A percentile compares a stretch with the other conserved stretches of the same genome.
Evolutionary conservation across 202 grass and related monocot species (phyloP).

Genomic region (Zoysia matrella): DNA sequence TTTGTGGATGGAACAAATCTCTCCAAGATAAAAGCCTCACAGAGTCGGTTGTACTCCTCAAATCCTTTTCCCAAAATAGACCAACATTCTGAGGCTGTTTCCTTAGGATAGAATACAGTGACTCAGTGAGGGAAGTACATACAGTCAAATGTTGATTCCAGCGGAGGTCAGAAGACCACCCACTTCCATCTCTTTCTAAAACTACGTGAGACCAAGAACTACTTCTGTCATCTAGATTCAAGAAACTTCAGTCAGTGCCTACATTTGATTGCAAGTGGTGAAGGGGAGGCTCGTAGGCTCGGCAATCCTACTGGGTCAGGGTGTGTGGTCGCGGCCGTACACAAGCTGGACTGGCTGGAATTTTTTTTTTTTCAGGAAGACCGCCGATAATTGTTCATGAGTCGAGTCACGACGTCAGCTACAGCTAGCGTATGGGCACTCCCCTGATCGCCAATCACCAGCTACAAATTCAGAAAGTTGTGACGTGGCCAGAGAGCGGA

Average conservation of each 20-base stretch:
- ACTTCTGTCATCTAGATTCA: conserved; percentile 40
- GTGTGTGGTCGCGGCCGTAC: no score
- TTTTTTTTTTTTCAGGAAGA: not conserved
- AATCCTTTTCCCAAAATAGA: conserved; percentile 87
- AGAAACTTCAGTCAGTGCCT: conserved; percentile 13
- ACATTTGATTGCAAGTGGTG: not conserved
- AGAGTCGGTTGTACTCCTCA: conserved; percentile 59
- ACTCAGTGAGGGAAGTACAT: conserved; percentile 55
- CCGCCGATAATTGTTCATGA: not conserved
- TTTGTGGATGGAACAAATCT: conserved; percentile 80
- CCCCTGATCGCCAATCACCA: not conserved
- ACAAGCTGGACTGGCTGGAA: no score
- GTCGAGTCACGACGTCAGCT: not conserved
- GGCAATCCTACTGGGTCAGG: no score
- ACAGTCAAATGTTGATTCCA: conserved; percentile 88
- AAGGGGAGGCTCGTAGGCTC: no score
- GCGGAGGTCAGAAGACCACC: conserved; percentile 84
- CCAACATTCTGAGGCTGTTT: conserved; percentile 87
- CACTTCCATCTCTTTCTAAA: conserved; percentile 70
- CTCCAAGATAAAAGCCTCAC: conserved; percentile 78
- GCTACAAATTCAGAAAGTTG: conserved; percentile 4
- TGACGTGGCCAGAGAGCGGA: no score
- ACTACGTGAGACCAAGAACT: conserved; percentile 10
- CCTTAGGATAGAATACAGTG: conserved; percentile 83
- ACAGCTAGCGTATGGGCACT: not conserved